Percentiles rank a stretch among this genome's conserved stretches.
Evolutionary conservation across 148 eudicot species (phyloP).

Genomic region (Camellia sinensis): DNA sequence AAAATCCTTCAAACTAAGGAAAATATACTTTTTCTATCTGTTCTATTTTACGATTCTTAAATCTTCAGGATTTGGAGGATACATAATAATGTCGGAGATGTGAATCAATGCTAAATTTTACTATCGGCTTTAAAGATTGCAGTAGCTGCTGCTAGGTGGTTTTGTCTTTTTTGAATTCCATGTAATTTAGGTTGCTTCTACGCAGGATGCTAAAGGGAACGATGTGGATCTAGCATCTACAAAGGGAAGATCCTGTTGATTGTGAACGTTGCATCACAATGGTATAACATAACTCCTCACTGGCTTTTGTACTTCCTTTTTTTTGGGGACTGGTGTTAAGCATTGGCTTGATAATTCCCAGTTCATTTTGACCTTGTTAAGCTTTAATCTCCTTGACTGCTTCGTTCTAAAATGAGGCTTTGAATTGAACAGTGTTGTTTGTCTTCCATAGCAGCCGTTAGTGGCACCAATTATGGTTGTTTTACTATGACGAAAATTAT

Average conservation of each 20-base stretch:
- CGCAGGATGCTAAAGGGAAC: conserved; percentile 42
- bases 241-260: conserved; percentile 41
- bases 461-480: not conserved
- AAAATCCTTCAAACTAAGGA: no score
- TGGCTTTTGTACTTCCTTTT: not conserved
- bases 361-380: not conserved
- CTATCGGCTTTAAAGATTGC: no score
- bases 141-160: not conserved
- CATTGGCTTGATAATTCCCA: not conserved
- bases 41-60: no score
- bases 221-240: conserved; percentile 38
- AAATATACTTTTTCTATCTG: no score
- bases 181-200: not conserved
- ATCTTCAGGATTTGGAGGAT: not conserved
- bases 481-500: not conserved
- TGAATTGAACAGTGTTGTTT: not conserved
- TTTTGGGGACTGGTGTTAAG: not conserved
- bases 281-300: conserved; percentile 24
- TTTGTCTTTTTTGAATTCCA: not conserved
- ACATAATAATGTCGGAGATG: no score
- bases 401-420: not conserved
- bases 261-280: conserved; percentile 49
- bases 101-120: no score
- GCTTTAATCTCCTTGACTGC: not conserved
- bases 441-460: not conserved